These are phyloP conservation scores for Cadophora malorum DNA, from an alignment of 2,329 filamentous ascomycete genomes.

Conservation along the genomic window DNA sequence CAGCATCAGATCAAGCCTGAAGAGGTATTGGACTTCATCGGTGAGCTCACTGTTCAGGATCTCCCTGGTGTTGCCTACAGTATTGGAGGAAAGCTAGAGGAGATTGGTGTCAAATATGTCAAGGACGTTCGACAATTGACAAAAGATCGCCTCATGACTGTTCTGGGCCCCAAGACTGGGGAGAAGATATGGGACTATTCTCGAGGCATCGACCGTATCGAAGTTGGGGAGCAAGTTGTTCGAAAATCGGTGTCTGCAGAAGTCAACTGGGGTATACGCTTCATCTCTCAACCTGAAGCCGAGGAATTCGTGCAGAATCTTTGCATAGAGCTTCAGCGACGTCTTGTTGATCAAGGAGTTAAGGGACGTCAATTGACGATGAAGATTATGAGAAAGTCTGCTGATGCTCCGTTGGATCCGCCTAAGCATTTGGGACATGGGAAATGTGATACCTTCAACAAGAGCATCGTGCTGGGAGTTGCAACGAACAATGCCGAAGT, in stretches of 20 bases:
- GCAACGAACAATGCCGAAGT: constrained; percentile 77
- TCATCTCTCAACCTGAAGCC: constrained; percentile 88
- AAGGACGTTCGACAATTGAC: constrained; percentile 80
- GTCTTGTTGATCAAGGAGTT: constrained; percentile 82
- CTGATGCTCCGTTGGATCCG: constrained; percentile 88
- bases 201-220: constrained; percentile 82
- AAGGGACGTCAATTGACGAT: constrained; percentile 89
- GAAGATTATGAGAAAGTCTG: constrained; percentile 89
- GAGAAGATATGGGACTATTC: constrained; percentile 91
- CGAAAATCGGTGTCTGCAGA: constrained; percentile 97
- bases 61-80: constrained; percentile 93
- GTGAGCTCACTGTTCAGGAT: constrained; percentile 76
- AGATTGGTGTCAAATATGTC: constrained; percentile 81
- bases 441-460: constrained; percentile 93
- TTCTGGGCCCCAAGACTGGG: constrained; percentile 89
- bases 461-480: constrained; percentile 81
- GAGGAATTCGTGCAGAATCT: constrained; percentile 90
- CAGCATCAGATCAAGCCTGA: constrained; percentile 89
- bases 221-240: constrained; percentile 84
- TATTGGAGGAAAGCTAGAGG: constrained; percentile 85
- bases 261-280: constrained; percentile 97
- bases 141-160: constrained; percentile 74
- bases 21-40: constrained; percentile 77
- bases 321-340: constrained; percentile 81
- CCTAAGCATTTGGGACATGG: constrained; percentile 94